phyloP scores from a whole-genome alignment of 2,329 filamentous ascomycete species.

The Biscogniauxia marginata region DNA sequence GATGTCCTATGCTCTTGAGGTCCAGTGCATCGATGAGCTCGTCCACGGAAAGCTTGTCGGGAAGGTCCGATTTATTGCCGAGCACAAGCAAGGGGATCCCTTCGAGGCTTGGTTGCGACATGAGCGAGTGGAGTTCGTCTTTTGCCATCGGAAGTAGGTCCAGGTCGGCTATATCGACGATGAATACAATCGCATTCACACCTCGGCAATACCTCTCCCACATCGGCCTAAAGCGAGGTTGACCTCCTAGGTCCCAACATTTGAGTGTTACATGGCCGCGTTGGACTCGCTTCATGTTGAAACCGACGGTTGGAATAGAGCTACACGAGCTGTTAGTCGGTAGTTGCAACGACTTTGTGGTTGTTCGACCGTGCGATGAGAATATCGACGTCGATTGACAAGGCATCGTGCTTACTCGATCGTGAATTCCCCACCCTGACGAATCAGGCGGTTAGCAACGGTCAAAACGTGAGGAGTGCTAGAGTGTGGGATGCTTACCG shows the following conservation, averaged over 20 bases:
- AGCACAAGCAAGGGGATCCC: constrained; percentile 92
- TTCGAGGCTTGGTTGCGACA: constrained; percentile 79
- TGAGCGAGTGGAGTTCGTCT: constrained; percentile 87
- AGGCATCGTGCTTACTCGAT: constrained; percentile 74
- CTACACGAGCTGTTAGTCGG: constrained; percentile 54
- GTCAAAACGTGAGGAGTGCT: constrained; percentile 4
- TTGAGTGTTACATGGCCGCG: constrained; percentile 98
- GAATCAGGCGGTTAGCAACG: constrained; percentile 17
- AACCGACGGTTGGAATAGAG: constrained; percentile 96
- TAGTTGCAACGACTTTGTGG: constrained; percentile 12
- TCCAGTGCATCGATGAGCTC: constrained; percentile 92
- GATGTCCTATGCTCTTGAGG: constrained; percentile 82
- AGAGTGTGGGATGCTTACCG: constrained; percentile 62
- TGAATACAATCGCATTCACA: constrained; percentile 97
- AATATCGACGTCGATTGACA: constrained; percentile 10
- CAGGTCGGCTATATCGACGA: constrained; percentile 91
- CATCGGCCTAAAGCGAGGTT: constrained; percentile 96
- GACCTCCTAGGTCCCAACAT: constrained; percentile 97
- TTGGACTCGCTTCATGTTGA: constrained; percentile 98
- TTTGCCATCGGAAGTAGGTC: constrained; percentile 78
- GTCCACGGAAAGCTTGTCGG: constrained; percentile 87
- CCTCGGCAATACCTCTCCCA: constrained; percentile 99
- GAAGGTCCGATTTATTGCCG: constrained; percentile 95
- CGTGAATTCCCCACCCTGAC: constrained; percentile 94
- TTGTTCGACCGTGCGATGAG: constrained; percentile 19